Evolutionary conservation across 441 rosid species (phyloP).

Genomic region (Geranium incanum): DNA sequence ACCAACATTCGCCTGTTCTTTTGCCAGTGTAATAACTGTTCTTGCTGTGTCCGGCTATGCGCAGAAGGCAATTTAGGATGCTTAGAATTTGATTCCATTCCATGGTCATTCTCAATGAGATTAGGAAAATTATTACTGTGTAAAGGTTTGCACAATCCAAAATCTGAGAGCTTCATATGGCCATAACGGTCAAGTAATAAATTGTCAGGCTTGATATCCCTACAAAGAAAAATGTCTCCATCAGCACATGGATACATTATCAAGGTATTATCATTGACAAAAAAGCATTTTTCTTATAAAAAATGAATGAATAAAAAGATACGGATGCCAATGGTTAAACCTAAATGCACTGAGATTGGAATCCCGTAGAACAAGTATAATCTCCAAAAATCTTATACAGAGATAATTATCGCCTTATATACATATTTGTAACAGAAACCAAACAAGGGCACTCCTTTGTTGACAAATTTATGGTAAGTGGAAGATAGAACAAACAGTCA

Average conservation of each 20-base stretch:
- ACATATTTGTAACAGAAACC: not conserved
- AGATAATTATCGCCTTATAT: not conserved
- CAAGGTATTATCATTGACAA: not conserved
- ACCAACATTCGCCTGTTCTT: slow-evolving; percentile 27
- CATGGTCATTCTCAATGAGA: slow-evolving; percentile 22
- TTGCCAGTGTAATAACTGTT: slow-evolving; percentile 29
- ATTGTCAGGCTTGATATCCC: slow-evolving; percentile 30
- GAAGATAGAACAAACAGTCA: not conserved
- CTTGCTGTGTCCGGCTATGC: slow-evolving; percentile 15
- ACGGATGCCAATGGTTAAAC: not conserved
- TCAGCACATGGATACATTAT: not conserved
- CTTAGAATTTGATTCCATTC: slow-evolving; percentile 10
- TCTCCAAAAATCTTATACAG: not conserved
- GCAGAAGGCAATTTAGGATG: not conserved
- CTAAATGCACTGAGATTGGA: not conserved
- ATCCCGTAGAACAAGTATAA: not conserved
- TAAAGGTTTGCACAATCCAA: slow-evolving; percentile 28
- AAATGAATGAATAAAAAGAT: not conserved
- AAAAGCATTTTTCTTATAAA: not conserved
- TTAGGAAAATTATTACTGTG: slow-evolving; percentile 24
- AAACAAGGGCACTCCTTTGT: not conserved
- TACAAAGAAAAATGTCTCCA: not conserved
- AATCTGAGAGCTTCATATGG: slow-evolving; percentile 30
- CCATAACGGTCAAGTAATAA: slow-evolving; percentile 27
- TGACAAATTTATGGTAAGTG: not conserved